These are phyloP conservation scores for Aeminium ludgeri DNA, from an alignment of 495 filamentous ascomycete species.

Conservation along the genomic window DNA sequence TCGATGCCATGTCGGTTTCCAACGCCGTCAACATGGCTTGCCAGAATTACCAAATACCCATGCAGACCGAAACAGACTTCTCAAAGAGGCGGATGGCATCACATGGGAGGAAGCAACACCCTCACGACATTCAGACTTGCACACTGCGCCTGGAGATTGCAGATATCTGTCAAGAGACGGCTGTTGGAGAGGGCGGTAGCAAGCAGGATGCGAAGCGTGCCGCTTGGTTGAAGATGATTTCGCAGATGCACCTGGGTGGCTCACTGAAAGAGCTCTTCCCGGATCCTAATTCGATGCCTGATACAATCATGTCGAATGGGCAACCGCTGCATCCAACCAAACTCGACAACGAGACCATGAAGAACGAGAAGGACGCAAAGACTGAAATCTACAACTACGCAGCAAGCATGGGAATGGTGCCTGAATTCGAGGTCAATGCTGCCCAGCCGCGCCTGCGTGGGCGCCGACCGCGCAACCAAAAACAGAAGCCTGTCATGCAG, in stretches of 20 bases:
- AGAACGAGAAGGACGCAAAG: conserved; percentile 11
- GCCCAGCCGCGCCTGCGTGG: conserved; percentile 6
- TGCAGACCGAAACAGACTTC: background rate
- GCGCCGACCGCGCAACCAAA: background rate
- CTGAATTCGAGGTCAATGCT: conserved; percentile 18
- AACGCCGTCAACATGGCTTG: background rate
- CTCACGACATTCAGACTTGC: background rate
- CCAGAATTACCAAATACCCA: background rate
- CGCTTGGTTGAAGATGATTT: conserved; percentile 5
- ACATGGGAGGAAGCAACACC: background rate
- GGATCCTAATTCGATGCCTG: no score
- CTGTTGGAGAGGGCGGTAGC: background rate
- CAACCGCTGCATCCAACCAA: background rate
- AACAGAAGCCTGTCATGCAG: conserved; percentile 14
- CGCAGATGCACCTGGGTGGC: conserved; percentile 10
- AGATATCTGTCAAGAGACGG: background rate
- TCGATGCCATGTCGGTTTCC: background rate
- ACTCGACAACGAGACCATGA: conserved; percentile 1
- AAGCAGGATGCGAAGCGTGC: conserved; percentile 6
- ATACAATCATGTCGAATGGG: no score
- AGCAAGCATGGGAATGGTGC: conserved; percentile 29
- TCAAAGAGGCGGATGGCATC: background rate
- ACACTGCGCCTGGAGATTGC: conserved; percentile 3
- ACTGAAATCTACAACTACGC: conserved; percentile 34
- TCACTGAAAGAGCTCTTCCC: conserved; percentile 3